Base-by-base conservation (phyloP, 768 basidiomycete species). In the Trametopsis cervina region DNA sequence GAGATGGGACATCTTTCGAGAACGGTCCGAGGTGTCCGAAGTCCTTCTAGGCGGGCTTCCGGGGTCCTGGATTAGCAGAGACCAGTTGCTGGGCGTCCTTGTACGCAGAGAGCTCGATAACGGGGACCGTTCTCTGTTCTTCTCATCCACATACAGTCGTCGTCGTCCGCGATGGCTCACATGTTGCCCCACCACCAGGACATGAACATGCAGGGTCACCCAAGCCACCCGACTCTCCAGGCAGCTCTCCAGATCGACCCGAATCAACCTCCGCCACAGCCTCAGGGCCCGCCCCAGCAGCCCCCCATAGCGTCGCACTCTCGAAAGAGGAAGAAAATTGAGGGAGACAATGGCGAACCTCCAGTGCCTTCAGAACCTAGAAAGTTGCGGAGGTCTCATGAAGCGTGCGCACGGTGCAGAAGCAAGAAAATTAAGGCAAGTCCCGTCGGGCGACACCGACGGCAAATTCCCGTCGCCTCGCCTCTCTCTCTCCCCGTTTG, bases 391-490 rank as follows among this genome's bases (percentile, higher is more conserved):
- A 81, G 89, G 62, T 89, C 89, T 60, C 89, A 92, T 69, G 89
- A 92, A 70, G 89, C 89, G 54, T 92, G 89, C 73, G 84, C 89
- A 55, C 78, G 89, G 65, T 92, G 89, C 76, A 86, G 89, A 78
- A 85, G 83, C 73, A 91, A 92, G 81, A 92, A 92, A 85, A 92
- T 92, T 71, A 92, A 92, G 87, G 66, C 66, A 67, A 67, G 65
- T 66, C 64, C 66, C 66, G 66, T 71, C 73, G 74, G 71, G 69
- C 69, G 66, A 69, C 68, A 76, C 83, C 85, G 83, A 80, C 83
- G 83, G 85, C 84, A 86, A 85, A 77, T 83, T 83, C 84, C 64
- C 60, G 56, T 81, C 68, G 45, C 66, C 65, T 64, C 66, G 69
- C 65, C 68, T 63, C 65, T 63, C 60, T n/a, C n/a, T 66, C 64